These are phyloP conservation scores for Pistacia integerrima DNA, from an alignment of 345 rosid genomes.

Conservation along the genomic window DNA sequence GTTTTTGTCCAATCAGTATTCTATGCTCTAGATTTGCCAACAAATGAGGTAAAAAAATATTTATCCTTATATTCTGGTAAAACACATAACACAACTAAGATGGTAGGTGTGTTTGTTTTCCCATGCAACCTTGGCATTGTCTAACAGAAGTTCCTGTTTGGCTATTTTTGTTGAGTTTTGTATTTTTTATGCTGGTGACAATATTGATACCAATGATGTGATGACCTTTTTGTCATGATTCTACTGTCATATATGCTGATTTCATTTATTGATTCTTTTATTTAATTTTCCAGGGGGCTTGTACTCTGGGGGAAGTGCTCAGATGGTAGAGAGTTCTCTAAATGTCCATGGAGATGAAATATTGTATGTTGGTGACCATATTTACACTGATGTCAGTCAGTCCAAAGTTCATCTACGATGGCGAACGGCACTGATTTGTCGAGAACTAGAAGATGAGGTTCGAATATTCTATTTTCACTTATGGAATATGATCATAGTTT, in stretches of 20 bases:
- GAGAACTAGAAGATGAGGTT: slow-evolving; percentile 97
- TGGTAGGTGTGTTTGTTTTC: neutral
- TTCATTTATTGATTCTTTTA: neutral
- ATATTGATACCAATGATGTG: neutral
- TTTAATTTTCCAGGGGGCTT: slow-evolving; percentile 60
- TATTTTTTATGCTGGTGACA: neutral
- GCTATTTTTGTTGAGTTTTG: neutral
- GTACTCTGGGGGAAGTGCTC: slow-evolving; percentile 98
- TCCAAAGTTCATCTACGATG: slow-evolving; percentile 92
- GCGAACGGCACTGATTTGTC: slow-evolving; percentile 92
- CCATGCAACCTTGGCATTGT: neutral
- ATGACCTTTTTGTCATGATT: slow-evolving; percentile 9
- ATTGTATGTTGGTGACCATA: slow-evolving; percentile 93
- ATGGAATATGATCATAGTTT: neutral
- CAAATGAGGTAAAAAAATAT: neutral
- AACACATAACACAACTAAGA: neutral
- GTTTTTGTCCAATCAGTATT: slow-evolving; percentile 17
- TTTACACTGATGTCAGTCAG: slow-evolving; percentile 94
- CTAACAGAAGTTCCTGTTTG: neutral
- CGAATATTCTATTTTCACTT: slow-evolving; percentile 14
- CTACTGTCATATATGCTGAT: neutral
- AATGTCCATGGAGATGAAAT: slow-evolving; percentile 93
- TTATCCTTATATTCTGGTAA: neutral
- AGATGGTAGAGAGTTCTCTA: slow-evolving; percentile 88
- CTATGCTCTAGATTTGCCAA: neutral